Conservation (phyloP, 768 basidiomycete genomes). For the Trametes villosa region DNA sequence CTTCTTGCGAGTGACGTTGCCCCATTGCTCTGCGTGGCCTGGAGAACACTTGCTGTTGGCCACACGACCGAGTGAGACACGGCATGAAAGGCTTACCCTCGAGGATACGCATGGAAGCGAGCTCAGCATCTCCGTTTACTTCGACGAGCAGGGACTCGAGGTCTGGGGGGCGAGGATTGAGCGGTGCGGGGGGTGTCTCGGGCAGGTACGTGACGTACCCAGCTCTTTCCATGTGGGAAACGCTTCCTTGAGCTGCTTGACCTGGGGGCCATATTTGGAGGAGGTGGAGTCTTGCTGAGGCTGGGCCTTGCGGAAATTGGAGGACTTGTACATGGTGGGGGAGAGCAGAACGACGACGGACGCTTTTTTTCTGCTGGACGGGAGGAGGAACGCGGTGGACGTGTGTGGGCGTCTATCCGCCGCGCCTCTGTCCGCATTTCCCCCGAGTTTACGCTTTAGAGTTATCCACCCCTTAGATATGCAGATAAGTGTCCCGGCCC, state of each 20-base stretch:
- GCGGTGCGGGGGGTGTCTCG: constrained; percentile 33
- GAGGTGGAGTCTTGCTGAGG: constrained; percentile 27
- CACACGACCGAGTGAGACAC: constrained; percentile 22
- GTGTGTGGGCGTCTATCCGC: constrained; percentile 15
- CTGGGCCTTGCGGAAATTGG: constrained; percentile 35
- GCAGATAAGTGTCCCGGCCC: constrained; percentile 1
- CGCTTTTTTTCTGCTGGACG: constrained; percentile 28
- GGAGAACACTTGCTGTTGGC: constrained; percentile 22
- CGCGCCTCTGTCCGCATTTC: neutral
- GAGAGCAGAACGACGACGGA: constrained; percentile 25
- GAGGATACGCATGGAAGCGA: constrained; percentile 73
- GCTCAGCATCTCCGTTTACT: constrained; percentile 66
- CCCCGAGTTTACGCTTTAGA: constrained; percentile 1
- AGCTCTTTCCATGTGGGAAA: constrained; percentile 75
- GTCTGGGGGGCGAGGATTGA: constrained; percentile 45
- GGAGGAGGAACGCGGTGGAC: constrained; percentile 24
- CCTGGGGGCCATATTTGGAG: constrained; percentile 55
- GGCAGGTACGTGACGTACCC: constrained; percentile 46
- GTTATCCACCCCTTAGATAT: neutral
- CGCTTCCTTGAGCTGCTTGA: constrained; percentile 67
- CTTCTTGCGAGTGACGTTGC: constrained; percentile 83
- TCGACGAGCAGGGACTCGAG: constrained; percentile 71
- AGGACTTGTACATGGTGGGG: constrained; percentile 36
- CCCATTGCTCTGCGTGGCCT: constrained; percentile 85
- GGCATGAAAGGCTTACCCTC: constrained; percentile 56